Evolutionary conservation across 192 early-diverging fungal species (phyloP).

Genomic region (Coemansia sp.): DNA sequence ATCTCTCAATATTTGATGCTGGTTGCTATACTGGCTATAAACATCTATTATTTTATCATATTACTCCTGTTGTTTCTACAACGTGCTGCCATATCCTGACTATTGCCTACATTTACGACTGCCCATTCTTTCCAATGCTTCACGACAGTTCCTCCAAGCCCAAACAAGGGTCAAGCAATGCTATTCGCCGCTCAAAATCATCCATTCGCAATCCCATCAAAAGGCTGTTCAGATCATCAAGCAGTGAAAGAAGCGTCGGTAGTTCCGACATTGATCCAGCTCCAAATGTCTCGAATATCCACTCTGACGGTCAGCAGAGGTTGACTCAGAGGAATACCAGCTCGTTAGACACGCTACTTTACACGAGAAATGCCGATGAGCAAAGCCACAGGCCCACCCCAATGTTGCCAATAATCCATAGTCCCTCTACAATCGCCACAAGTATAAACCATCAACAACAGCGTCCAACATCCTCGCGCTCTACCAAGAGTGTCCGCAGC

Average conservation of each 20-base stretch:
- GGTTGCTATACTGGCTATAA: too few species aligned
- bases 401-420: constrained; percentile 6
- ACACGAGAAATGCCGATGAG: neutral
- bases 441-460: neutral
- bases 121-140: constrained; percentile 5
- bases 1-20: neutral
- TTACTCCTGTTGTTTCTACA: too few species aligned
- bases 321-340: neutral
- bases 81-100: neutral
- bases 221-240: constrained; percentile 24
- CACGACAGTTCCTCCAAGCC: neutral
- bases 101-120: neutral
- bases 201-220: constrained; percentile 37
- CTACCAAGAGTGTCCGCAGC: constrained; percentile 35
- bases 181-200: constrained; percentile 27
- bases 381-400: neutral
- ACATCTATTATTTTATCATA: too few species aligned
- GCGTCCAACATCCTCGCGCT: constrained; percentile 37
- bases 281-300: neutral
- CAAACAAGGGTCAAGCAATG: neutral
- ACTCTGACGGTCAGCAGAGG: neutral
- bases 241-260: neutral
- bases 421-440: constrained; percentile 12
- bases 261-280: neutral
- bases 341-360: neutral